phyloP scores from a whole-genome alignment of 2,329 filamentous ascomycete genomes.

The Fusarium sp. region DNA sequence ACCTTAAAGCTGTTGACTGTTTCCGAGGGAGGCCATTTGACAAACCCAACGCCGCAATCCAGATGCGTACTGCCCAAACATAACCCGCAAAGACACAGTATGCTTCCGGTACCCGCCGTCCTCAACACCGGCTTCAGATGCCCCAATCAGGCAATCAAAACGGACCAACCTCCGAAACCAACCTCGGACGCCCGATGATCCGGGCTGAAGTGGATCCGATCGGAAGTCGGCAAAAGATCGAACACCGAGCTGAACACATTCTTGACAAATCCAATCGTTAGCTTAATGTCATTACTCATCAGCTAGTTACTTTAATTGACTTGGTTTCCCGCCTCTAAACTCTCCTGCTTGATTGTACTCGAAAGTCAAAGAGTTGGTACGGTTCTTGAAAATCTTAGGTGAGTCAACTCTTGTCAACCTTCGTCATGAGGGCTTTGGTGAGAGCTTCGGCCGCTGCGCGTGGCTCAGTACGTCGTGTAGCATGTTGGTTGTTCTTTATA shows the following conservation, averaged over 20 bases:
- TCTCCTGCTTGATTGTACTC: not conserved
- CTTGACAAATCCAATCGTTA: not conserved
- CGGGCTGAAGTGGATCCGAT: slow-evolving; percentile 20
- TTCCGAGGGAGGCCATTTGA: not conserved
- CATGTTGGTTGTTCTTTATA: slow-evolving; percentile 39
- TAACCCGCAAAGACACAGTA: not conserved
- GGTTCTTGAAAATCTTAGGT: not conserved
- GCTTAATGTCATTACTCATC: not conserved
- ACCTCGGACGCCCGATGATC: slow-evolving; percentile 13
- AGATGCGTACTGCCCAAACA: not conserved
- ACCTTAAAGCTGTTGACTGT: not conserved
- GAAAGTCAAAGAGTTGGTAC: not conserved
- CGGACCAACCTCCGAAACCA: not conserved
- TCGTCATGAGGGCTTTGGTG: slow-evolving; percentile 13
- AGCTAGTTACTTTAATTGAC: not conserved
- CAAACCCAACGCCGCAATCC: not conserved
- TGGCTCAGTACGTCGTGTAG: slow-evolving; percentile 18
- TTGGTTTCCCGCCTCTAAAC: not conserved
- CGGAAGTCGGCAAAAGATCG: slow-evolving; percentile 4
- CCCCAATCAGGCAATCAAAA: not conserved
- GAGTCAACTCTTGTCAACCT: not conserved
- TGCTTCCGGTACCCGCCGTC: not conserved
- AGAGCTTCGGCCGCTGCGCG: slow-evolving; percentile 13
- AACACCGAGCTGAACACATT: slow-evolving; percentile 1
- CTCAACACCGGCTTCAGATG: not conserved